A percentile compares a stretch with the other conserved stretches of the same genome.
phyloP scores from a whole-genome alignment of 73 alveolate species.

The Tetrahymena elliotti region DNA sequence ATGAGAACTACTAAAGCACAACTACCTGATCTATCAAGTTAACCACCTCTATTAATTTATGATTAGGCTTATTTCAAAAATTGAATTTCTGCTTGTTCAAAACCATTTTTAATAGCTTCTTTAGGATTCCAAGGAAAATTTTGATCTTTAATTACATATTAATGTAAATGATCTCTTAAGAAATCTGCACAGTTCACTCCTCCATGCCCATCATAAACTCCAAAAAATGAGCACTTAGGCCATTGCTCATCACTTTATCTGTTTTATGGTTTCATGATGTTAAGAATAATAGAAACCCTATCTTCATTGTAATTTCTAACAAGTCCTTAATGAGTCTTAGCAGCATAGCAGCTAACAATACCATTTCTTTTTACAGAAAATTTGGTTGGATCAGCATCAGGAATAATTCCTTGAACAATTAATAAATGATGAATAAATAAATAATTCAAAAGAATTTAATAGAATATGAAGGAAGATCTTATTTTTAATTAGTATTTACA shows the following conservation, averaged over 20 bases:
- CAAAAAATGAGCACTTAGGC: slow-evolving; percentile 95
- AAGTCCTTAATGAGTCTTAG: slow-evolving; percentile 92
- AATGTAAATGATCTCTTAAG: slow-evolving; percentile 87
- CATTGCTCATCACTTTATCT: slow-evolving; percentile 45
- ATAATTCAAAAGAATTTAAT: neutral
- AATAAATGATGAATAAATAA: neutral
- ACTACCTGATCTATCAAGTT: slow-evolving; percentile 74
- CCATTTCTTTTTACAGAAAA: slow-evolving; percentile 83
- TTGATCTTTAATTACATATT: slow-evolving; percentile 65
- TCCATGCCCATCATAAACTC: slow-evolving; percentile 98
- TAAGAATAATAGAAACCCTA: slow-evolving; percentile 83
- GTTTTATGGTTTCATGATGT: slow-evolving; percentile 60
- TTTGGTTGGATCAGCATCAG: slow-evolving; percentile 60
- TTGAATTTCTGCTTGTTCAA: slow-evolving; percentile 80
- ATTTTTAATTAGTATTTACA: no score
- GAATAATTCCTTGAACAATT: neutral
- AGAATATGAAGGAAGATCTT: neutral
- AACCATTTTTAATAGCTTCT: slow-evolving; percentile 85
- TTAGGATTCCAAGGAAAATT: slow-evolving; percentile 85
- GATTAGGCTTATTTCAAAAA: slow-evolving; percentile 64
- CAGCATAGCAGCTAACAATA: slow-evolving; percentile 82
- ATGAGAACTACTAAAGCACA: slow-evolving; percentile 82
- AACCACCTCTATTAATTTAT: slow-evolving; percentile 36
- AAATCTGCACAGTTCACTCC: slow-evolving; percentile 94
- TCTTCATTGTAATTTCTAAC: slow-evolving; percentile 95